phyloP scores from a whole-genome alignment of 257 asterid species.

The Solanum microdontum region DNA sequence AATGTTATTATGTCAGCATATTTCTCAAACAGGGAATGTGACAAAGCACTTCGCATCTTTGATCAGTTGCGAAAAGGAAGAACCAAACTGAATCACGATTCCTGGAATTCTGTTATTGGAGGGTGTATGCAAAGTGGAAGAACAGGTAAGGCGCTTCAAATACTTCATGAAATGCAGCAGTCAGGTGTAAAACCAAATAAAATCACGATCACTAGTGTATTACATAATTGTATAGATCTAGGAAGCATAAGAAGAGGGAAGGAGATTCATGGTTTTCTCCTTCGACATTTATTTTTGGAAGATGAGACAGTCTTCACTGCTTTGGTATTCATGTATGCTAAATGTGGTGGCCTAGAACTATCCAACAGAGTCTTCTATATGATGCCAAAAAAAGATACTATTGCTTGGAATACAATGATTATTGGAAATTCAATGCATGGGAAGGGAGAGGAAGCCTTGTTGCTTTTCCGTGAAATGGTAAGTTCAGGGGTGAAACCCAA shows the following conservation, averaged over 20 bases:
- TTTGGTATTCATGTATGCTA: constrained; percentile 48
- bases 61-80: constrained; percentile 37
- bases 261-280: constrained; percentile 42
- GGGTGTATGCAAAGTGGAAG: constrained; percentile 51
- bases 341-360: constrained; percentile 42
- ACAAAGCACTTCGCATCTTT: constrained; percentile 37
- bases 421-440: constrained; percentile 66
- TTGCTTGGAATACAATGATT: constrained; percentile 70
- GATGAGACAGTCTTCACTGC: constrained; percentile 46
- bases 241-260: constrained; percentile 50
- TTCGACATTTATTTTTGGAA: constrained; percentile 24
- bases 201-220: constrained; percentile 48
- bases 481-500: constrained; percentile 40
- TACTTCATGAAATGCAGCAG: constrained; percentile 42
- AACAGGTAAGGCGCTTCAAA: constrained; percentile 28
- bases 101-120: constrained; percentile 62
- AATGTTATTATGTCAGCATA: constrained; percentile 60
- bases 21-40: constrained; percentile 40
- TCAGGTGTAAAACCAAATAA: constrained; percentile 43
- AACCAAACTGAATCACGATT: constrained; percentile 20
- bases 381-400: constrained; percentile 39
- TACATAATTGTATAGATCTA: constrained; percentile 34
- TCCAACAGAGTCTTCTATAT: constrained; percentile 27
- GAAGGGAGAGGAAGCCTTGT: constrained; percentile 40
- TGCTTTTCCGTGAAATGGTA: constrained; percentile 43